A percentile compares a stretch with the other conserved stretches of the same genome.
These are phyloP conservation scores for Lathyrus aphaca DNA, from an alignment of 306 rosid species.

Conservation along the genomic window DNA sequence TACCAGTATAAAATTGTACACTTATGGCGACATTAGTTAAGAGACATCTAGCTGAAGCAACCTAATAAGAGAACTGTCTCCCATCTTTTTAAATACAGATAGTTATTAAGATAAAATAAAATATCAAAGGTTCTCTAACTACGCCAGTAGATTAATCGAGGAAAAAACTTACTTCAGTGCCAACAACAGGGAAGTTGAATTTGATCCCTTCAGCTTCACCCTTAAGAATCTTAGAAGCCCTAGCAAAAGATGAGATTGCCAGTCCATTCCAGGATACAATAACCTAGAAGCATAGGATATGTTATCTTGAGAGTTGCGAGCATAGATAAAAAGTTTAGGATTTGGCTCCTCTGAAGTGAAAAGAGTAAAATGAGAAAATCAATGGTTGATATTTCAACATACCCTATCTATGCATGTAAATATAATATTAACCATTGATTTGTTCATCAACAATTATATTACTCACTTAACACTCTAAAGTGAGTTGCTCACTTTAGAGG, in stretches of 20 bases:
- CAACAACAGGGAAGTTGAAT: slow-evolving; percentile 78
- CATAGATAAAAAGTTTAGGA: not conserved
- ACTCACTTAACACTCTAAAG: not conserved
- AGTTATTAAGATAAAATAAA: slow-evolving; percentile 26
- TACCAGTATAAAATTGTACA: slow-evolving; percentile 18
- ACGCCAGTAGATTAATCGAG: slow-evolving; percentile 14
- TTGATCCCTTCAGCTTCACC: slow-evolving; percentile 60
- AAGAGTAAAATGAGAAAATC: not conserved
- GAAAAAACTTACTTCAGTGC: slow-evolving; percentile 70
- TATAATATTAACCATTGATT: slow-evolving; percentile 1
- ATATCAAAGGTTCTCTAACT: slow-evolving; percentile 26
- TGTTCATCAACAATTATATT: not conserved
- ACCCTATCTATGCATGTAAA: not conserved
- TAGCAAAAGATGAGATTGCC: slow-evolving; percentile 84
- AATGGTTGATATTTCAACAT: not conserved
- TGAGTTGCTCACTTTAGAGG: not conserved
- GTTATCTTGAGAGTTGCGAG: slow-evolving; percentile 44
- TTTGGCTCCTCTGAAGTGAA: not conserved
- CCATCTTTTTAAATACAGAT: slow-evolving; percentile 9
- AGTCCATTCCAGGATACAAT: slow-evolving; percentile 97
- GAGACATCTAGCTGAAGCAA: slow-evolving; percentile 22
- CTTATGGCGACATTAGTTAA: slow-evolving; percentile 8
- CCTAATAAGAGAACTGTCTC: slow-evolving; percentile 14
- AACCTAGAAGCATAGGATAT: slow-evolving; percentile 59
- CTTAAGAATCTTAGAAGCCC: slow-evolving; percentile 87